Evolutionary conservation across 2,329 filamentous ascomycete genomes (phyloP).

Genomic region (Beauveria sp.): DNA sequence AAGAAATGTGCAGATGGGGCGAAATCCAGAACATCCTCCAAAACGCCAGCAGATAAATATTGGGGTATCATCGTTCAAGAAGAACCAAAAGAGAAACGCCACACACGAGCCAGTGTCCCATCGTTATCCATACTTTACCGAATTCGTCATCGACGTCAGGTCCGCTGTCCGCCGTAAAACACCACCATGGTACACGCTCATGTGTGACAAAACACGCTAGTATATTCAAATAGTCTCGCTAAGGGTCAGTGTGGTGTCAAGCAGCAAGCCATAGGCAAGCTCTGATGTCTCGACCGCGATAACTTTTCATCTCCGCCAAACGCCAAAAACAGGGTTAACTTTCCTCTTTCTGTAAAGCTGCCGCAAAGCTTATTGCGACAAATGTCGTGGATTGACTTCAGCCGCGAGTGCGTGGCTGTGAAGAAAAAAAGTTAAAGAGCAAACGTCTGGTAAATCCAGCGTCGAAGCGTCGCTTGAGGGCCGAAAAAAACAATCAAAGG

Average conservation of each 20-base stretch:
- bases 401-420: neutral
- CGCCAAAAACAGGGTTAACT: neutral
- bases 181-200: constrained; percentile 13
- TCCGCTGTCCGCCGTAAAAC: constrained; percentile 9
- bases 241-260: constrained; percentile 12
- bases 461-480: neutral
- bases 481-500: neutral
- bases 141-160: neutral
- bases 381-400: neutral
- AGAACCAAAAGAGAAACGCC: neutral
- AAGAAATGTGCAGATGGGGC: neutral
- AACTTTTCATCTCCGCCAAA: constrained; percentile 11
- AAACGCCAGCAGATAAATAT: neutral
- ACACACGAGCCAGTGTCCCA: neutral
- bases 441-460: neutral
- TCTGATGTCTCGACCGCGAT: constrained; percentile 10
- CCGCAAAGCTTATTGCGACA: neutral
- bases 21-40: neutral
- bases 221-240: constrained; percentile 15
- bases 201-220: constrained; percentile 14
- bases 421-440: neutral
- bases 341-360: constrained; percentile 7
- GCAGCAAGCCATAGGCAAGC: constrained; percentile 1
- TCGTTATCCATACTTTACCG: neutral
- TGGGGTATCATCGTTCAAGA: neutral